Base-by-base conservation (phyloP, 257 asterid species). In the Nicotiana attenuata region DNA sequence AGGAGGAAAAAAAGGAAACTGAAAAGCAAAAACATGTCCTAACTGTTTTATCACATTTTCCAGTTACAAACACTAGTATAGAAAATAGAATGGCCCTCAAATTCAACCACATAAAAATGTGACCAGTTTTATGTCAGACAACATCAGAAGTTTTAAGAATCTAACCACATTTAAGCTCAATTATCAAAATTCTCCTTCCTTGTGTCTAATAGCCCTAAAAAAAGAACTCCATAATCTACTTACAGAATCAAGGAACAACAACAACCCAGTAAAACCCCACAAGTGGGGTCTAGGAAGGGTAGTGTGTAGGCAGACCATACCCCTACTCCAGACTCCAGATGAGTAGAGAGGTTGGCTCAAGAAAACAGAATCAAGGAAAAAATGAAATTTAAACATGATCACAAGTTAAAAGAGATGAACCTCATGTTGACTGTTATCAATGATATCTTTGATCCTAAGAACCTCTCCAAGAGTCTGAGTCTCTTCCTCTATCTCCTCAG, bases 401-500 rank as follows among this genome's bases (percentile, higher is more conserved):
- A 41, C 13, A 41, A 41, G 45, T 31, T n/a, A 56, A 38, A 82
- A 73, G 71, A 85, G 38, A 16, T 85, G 64, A 81, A 96, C 99
- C 99, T 92, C 91, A 66, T 90, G 87, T 80, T 88, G 87, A 68
- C 66, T 52, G 85, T 89, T 88, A 81, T 92, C 97, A 29, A 96
- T 81, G 68, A 91, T 80, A 76, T 89, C 91, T 65, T 94, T 96
- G 85, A 96, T 92, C 95, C 98, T 88, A 82, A 88, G 82, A 66
- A 92, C 95, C 92, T 94, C 99, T 8, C 79, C 93, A 76, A 82
- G 83, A 55, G 85, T 60, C 87, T 87, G 93, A 29, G 92, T 84
- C 83, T 92, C 92, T 81, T 92, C 93, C 80, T 96, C 99, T 66
- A 94, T 89, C 89, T 89, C 99, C 85, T 92, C 95, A 76, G 95